These are phyloP conservation scores for Tilletia setariae DNA, from an alignment of 1,284 basidiomycete species.

Conservation along the genomic window DNA sequence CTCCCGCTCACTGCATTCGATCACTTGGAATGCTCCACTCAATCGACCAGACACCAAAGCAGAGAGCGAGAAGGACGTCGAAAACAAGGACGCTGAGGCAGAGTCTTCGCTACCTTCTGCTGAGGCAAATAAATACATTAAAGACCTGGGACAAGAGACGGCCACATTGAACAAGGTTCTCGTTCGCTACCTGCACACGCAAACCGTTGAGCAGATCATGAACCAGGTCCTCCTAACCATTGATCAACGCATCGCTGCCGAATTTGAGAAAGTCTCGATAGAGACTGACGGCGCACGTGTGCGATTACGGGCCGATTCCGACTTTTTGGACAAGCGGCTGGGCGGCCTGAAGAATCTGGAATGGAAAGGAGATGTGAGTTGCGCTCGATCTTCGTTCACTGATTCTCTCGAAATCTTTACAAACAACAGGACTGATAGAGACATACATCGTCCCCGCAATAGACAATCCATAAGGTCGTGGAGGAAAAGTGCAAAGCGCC, in stretches of 20 bases:
- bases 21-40: neutral
- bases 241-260: slow-evolving; percentile 36
- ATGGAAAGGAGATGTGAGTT: slow-evolving; percentile 35
- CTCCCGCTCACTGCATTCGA: slow-evolving; percentile 55
- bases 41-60: neutral
- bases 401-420: too few relatives aligned
- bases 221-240: slow-evolving; percentile 41
- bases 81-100: neutral
- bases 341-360: slow-evolving; percentile 34
- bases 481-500: slow-evolving; percentile 13
- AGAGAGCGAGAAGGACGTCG: neutral
- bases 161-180: slow-evolving; percentile 94
- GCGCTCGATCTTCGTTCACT: neutral
- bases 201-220: slow-evolving; percentile 40
- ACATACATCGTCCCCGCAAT: neutral
- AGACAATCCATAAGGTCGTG: slow-evolving; percentile 1
- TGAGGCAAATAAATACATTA: slow-evolving; percentile 73
- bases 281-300: slow-evolving; percentile 27
- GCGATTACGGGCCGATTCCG: slow-evolving; percentile 34
- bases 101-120: neutral
- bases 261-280: slow-evolving; percentile 37
- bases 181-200: slow-evolving; percentile 70
- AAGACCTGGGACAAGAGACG: slow-evolving; percentile 89
- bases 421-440: neutral
- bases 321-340: slow-evolving; percentile 38